phyloP scores from a whole-genome alignment of 1,284 basidiomycete genomes.

The Cerrena zonata region DNA sequence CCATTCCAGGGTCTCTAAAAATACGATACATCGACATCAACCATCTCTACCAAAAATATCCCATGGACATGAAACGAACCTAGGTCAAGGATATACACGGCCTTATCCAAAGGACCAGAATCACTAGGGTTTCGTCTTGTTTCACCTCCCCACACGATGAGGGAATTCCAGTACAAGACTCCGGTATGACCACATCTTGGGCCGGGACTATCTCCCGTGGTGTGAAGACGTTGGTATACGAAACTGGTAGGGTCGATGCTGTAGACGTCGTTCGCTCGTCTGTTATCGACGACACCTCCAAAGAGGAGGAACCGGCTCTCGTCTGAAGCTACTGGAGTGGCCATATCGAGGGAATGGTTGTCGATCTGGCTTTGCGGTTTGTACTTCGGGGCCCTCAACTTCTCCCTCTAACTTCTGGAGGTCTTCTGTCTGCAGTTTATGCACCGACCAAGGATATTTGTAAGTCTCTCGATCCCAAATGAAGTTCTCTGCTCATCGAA shows the following conservation, averaged over 20 bases:
- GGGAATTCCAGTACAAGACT: slow-evolving; percentile 83
- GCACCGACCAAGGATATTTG: background rate
- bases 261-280: slow-evolving; percentile 84
- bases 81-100: slow-evolving; percentile 82
- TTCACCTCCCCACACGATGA: slow-evolving; percentile 94
- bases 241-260: slow-evolving; percentile 70
- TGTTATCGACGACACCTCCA: slow-evolving; percentile 84
- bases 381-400: too few species aligned
- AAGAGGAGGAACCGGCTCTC: slow-evolving; percentile 87
- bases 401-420: background rate
- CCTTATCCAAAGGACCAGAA: slow-evolving; percentile 42
- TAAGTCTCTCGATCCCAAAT: too few species aligned
- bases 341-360: slow-evolving; percentile 91
- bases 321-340: slow-evolving; percentile 73
- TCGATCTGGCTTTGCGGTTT: slow-evolving; percentile 5
- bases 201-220: slow-evolving; percentile 77
- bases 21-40: background rate
- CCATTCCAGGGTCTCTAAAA: slow-evolving; percentile 78
- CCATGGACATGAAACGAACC: slow-evolving; percentile 43
- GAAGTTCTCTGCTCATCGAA: too few species aligned
- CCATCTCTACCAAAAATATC: background rate
- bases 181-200: slow-evolving; percentile 86
- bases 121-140: slow-evolving; percentile 39
- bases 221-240: slow-evolving; percentile 66
- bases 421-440: background rate